These are phyloP conservation scores for Didymella lethalis DNA, from an alignment of 2,329 filamentous ascomycete species.

Conservation along the genomic window DNA sequence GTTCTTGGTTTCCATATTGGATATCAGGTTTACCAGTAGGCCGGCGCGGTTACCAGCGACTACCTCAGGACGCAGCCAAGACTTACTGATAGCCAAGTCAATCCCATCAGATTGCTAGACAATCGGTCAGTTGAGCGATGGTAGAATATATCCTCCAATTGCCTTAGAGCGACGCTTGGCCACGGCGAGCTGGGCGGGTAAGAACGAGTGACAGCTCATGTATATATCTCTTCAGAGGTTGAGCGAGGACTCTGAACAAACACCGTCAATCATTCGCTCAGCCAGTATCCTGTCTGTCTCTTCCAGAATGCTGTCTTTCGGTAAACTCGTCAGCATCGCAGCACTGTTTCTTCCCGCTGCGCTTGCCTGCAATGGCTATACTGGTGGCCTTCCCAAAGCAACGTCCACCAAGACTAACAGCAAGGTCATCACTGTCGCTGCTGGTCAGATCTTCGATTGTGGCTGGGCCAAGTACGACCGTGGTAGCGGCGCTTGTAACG, in stretches of 20 bases:
- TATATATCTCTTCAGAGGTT: background rate
- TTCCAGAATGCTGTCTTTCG: constrained; percentile 13
- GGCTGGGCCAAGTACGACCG: constrained; percentile 30
- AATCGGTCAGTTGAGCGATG: constrained; percentile 7
- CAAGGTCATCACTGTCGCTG: constrained; percentile 27
- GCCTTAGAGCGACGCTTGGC: background rate
- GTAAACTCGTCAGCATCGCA: constrained; percentile 17
- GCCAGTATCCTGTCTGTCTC: too few relatives aligned
- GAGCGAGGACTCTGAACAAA: background rate
- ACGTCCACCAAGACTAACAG: constrained; percentile 29
- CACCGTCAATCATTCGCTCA: too few relatives aligned
- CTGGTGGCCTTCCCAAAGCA: constrained; percentile 24
- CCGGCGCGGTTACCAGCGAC: background rate
- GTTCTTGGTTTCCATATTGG: background rate
- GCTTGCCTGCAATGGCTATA: constrained; percentile 29
- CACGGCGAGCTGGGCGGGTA: background rate
- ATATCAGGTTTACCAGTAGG: background rate
- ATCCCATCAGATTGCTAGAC: constrained; percentile 8
- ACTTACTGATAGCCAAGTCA: background rate
- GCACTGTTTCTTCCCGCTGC: constrained; percentile 24
- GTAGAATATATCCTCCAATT: constrained; percentile 13
- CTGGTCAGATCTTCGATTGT: constrained; percentile 26
- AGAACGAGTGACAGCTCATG: background rate
- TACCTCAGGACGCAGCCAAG: constrained; percentile 5
- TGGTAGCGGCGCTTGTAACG: constrained; percentile 28